phyloP scores from a whole-genome alignment of 352 stramenopile genomes.

The Phytophthora vignae region DNA sequence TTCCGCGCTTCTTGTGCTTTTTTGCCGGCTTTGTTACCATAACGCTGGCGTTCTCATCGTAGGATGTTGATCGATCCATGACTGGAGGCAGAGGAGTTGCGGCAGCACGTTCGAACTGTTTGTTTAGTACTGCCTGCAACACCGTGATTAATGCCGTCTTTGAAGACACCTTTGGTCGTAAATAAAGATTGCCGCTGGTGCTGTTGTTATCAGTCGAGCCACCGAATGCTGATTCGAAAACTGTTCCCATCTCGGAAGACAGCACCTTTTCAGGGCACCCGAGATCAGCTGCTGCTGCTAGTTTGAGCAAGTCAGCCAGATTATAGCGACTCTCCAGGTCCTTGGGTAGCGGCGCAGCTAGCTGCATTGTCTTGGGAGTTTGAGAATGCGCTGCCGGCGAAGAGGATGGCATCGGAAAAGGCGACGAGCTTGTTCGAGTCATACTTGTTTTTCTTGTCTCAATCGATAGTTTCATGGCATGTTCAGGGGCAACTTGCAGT shows the following conservation, averaged over 20 bases:
- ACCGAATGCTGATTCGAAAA: conserved; percentile 14
- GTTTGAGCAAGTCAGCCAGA: conserved; percentile 58
- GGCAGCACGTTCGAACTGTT: conserved; percentile 58
- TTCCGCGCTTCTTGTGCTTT: conserved; percentile 54
- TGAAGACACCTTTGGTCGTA: conserved; percentile 14
- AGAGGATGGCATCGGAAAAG: conserved; percentile 34
- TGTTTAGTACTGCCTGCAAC: conserved; percentile 58
- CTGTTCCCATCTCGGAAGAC: conserved; percentile 29
- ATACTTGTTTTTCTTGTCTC: conserved; percentile 37
- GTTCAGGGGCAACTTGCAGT: conserved; percentile 61
- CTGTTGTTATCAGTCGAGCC: conserved; percentile 12
- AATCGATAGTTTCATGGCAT: conserved; percentile 66
- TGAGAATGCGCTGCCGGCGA: conserved; percentile 5
- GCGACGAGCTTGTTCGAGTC: conserved; percentile 36
- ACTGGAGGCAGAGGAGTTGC: conserved; percentile 20
- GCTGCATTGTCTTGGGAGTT: conserved; percentile 6
- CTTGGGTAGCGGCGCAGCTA: conserved; percentile 20
- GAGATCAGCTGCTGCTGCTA: conserved; percentile 62
- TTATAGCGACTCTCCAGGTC: conserved; percentile 52
- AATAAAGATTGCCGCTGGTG: conserved; percentile 8
- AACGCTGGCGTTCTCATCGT: conserved; percentile 43
- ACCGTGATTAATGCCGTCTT: conserved; percentile 45
- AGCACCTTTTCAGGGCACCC: conserved; percentile 57
- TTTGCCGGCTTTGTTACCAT: conserved; percentile 36
- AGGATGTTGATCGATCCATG: conserved; percentile 39